phyloP scores from a whole-genome alignment of 2,329 filamentous ascomycete species.

The Exophiala xenobiotica region DNA sequence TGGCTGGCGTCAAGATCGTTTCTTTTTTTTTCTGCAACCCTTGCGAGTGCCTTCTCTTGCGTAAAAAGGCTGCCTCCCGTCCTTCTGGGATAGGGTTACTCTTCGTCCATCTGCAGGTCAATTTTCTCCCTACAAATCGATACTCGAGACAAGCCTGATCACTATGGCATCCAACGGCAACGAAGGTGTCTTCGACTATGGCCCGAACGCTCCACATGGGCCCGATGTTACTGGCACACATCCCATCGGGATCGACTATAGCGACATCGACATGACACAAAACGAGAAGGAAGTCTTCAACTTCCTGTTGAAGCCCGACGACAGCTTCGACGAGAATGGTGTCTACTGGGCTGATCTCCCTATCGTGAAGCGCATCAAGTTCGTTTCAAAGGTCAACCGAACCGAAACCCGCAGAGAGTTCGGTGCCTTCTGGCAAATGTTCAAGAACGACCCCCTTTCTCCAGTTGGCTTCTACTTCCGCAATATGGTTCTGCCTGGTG shows the following conservation, averaged over 20 bases:
- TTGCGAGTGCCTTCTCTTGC: background rate
- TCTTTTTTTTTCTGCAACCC: slow-evolving; percentile 9
- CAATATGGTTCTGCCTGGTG: slow-evolving; percentile 89
- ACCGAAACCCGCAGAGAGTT: slow-evolving; percentile 70
- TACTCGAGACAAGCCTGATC: background rate
- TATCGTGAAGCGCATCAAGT: slow-evolving; percentile 66
- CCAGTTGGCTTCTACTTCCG: slow-evolving; percentile 83
- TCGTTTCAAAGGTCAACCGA: slow-evolving; percentile 72
- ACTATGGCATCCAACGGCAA: slow-evolving; percentile 18
- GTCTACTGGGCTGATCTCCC: slow-evolving; percentile 92
- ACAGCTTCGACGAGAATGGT: slow-evolving; percentile 78
- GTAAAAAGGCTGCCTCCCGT: slow-evolving; percentile 1
- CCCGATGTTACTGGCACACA: slow-evolving; percentile 48
- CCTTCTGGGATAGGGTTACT: background rate
- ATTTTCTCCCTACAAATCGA: background rate
- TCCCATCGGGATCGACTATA: slow-evolving; percentile 39
- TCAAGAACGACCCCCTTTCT: slow-evolving; percentile 80
- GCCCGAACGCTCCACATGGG: slow-evolving; percentile 44
- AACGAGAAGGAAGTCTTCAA: slow-evolving; percentile 68
- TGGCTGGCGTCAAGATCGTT: slow-evolving; percentile 17
- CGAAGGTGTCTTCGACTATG: slow-evolving; percentile 20
- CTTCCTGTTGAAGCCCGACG: slow-evolving; percentile 79
- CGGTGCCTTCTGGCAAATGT: slow-evolving; percentile 68
- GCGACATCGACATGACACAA: slow-evolving; percentile 51
- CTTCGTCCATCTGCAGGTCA: background rate